Base-by-base conservation (phyloP, 1,139 yeast species). In the Lodderomyces metapsilosis region DNA sequence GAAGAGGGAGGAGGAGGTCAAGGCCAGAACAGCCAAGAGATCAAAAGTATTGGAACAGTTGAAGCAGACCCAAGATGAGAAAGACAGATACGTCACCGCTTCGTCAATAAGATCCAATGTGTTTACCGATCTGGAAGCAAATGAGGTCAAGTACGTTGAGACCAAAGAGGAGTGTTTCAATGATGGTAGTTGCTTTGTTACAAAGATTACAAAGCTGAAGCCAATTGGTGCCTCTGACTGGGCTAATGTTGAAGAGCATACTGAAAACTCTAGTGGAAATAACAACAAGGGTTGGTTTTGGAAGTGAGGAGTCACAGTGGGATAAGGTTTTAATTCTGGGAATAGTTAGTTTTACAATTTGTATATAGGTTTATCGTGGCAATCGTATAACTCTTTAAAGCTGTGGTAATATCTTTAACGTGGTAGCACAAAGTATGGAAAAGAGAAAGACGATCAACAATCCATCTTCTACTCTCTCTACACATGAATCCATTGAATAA, bases 161-260 rank as follows among this genome's bases (percentile, higher is more conserved):
- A 61, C 64, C 18, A 72, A 72, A 49, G 79, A 69, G 4, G 71
- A 82, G 49, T 74, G 71, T 51, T 88, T 67, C 56, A 71, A 65
- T 32, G 95, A 88, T 57, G 95, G 95, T 6, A 74, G 85, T 4
- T 75, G 78, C 23, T 49, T 56, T 5, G 59, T 69, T 9, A 67
- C 60, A 38, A 70, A 67, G 39, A 54, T 65, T 35, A 65, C 62
- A 37, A 75, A 70, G 52, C 48, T 62, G 38, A 70, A 62, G 46
- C 73, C 75, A 2, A 43, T 57, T 36, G 70, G 64, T 10, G 57
- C 71, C 3, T 46, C 46, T 4, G 62, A 61, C 4, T 68, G 74
- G 73, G 53, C 47, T 8, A 56, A 48, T 30, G 61, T 63, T 7
- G 51, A 52, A 12, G 67, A 66, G 38, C 51, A 52, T 12, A 39